Conservation (phyloP, 1,139 yeast species). For the Geotrichum candidum region DNA sequence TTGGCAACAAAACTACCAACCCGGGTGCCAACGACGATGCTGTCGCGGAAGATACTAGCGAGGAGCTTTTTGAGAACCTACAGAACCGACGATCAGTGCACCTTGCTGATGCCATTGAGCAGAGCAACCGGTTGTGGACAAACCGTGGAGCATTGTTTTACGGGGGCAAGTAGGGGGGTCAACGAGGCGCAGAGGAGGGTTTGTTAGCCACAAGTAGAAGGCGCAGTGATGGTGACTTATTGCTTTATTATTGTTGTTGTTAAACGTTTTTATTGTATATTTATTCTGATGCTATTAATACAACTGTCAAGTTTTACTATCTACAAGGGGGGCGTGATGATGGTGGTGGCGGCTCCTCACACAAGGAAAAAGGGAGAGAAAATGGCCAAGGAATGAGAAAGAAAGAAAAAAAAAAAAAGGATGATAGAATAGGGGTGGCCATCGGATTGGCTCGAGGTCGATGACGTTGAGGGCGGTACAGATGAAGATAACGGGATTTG, state of each 20-base stretch:
- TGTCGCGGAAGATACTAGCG: neutral
- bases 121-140: constrained; percentile 7
- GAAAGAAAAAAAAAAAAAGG: too few species aligned
- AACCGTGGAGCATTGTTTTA: constrained; percentile 9
- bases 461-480: too few species aligned
- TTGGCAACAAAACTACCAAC: neutral
- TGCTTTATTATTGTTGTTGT: neutral
- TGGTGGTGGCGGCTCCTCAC: too few species aligned
- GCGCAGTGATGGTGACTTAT: neutral
- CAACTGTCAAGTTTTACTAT: too few species aligned
- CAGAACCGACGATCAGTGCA: constrained; percentile 12
- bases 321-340: too few species aligned
- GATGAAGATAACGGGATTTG: too few species aligned
- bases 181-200: neutral
- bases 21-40: neutral
- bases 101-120: constrained; percentile 3
- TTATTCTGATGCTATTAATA: too few species aligned
- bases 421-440: too few species aligned
- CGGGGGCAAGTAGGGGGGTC: neutral
- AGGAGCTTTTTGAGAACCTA: neutral
- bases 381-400: too few species aligned
- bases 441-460: too few species aligned
- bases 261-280: neutral
- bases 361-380: too few species aligned
- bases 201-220: neutral